A percentile compares a stretch with the other conserved stretches of the same genome.
These are phyloP conservation scores for Moniliella sp. DNA, from an alignment of 1,284 basidiomycete species.

Conservation along the genomic window DNA sequence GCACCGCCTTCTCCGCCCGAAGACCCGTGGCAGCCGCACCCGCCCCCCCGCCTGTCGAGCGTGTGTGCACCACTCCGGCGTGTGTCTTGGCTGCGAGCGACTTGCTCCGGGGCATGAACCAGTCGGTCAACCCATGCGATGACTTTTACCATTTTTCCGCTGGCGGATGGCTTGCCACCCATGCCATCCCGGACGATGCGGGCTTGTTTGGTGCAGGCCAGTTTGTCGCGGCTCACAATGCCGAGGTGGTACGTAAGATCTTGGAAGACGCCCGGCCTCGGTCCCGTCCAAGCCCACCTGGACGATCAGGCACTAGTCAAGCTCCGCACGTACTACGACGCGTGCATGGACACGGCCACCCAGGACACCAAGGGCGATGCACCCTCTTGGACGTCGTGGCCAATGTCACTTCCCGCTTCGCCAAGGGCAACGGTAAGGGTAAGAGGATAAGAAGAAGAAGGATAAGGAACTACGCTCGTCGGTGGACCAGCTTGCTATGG, in stretches of 20 bases:
- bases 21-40: too few species aligned
- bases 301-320: slow-evolving; percentile 56
- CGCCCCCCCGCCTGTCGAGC: slow-evolving; percentile 5
- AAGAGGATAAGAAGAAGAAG: slow-evolving; percentile 45
- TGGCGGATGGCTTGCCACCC: slow-evolving; percentile 21
- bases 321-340: slow-evolving; percentile 55
- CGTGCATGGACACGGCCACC: slow-evolving; percentile 53
- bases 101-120: slow-evolving; percentile 60
- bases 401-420: slow-evolving; percentile 27
- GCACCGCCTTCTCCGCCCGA: too few species aligned
- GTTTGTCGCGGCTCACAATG: slow-evolving; percentile 9
- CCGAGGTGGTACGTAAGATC: slow-evolving; percentile 35
- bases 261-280: slow-evolving; percentile 22
- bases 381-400: slow-evolving; percentile 37
- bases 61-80: slow-evolving; percentile 50
- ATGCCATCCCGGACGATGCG: slow-evolving; percentile 36
- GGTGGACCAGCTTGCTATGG: slow-evolving; percentile 36
- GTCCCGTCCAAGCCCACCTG: too few species aligned
- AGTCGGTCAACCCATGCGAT: slow-evolving; percentile 69
- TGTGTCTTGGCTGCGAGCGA: slow-evolving; percentile 66
- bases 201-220: slow-evolving; percentile 35
- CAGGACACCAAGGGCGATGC: slow-evolving; percentile 36
- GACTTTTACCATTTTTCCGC: slow-evolving; percentile 71
- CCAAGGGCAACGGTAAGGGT: slow-evolving; percentile 8
- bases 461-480: slow-evolving; percentile 38